phyloP scores from a whole-genome alignment of 257 asterid genomes.

The Lycium barbarum region DNA sequence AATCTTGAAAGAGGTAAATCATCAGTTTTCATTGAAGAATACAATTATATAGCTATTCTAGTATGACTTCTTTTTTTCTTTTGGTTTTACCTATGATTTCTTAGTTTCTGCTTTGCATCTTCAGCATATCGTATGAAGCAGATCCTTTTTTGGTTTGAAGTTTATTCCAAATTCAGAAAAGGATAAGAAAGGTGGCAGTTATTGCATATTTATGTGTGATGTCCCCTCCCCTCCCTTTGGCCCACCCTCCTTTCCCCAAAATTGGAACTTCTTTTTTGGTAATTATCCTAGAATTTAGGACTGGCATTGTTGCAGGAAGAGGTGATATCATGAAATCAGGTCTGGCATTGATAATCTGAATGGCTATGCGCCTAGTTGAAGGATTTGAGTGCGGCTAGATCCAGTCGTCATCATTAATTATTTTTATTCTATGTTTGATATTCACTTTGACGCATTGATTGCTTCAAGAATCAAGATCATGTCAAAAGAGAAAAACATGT shows the following conservation, averaged over 20 bases:
- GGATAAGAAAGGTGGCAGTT: neutral
- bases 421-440: constrained; percentile 2
- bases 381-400: constrained; percentile 8
- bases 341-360: constrained; percentile 22
- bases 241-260: neutral
- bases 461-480: constrained; percentile 21
- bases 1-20: constrained; percentile 67
- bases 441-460: neutral
- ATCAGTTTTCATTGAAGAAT: neutral
- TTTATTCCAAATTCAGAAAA: constrained; percentile 14
- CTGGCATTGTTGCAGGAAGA: constrained; percentile 11
- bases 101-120: neutral
- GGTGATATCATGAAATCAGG: neutral
- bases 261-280: neutral
- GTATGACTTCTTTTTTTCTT: neutral
- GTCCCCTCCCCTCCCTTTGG: neutral
- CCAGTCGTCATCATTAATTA: neutral
- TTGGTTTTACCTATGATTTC: neutral
- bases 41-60: neutral
- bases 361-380: neutral
- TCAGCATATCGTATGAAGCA: neutral
- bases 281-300: neutral
- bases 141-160: neutral
- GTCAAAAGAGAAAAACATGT: neutral
- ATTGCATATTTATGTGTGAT: neutral